Evolutionary conservation across 768 basidiomycete genomes (phyloP).

Genomic region (Lepiota brunneoincarnata): DNA sequence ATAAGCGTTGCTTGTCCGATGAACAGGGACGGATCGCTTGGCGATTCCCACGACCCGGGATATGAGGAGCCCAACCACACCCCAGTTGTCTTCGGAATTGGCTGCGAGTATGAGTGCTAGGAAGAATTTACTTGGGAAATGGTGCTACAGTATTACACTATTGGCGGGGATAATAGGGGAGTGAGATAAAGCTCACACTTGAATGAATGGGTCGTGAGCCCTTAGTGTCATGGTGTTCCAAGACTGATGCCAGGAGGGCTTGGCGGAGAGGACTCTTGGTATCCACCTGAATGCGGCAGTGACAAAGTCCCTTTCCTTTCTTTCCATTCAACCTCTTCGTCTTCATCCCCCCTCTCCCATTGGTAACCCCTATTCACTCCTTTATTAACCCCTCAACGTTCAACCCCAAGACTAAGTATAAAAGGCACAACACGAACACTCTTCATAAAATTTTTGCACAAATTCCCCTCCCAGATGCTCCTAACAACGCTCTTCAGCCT

Average conservation of each 20-base stretch:
- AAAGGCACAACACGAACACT: background rate
- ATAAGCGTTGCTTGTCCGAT: too few species aligned
- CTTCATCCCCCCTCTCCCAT: background rate
- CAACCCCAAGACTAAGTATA: background rate
- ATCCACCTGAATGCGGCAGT: background rate
- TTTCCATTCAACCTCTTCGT: background rate
- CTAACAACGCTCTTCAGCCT: background rate
- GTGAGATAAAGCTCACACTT: too few species aligned
- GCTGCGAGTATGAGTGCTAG: too few species aligned
- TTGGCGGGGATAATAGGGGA: too few species aligned
- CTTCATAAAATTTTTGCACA: background rate
- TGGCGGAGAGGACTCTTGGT: background rate
- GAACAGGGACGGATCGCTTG: too few species aligned
- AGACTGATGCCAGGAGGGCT: background rate
- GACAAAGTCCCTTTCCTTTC: background rate
- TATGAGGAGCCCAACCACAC: too few species aligned
- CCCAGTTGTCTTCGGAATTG: too few species aligned
- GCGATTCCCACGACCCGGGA: too few species aligned
- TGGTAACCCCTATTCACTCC: background rate
- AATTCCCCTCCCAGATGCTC: background rate
- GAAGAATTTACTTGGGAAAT: too few species aligned
- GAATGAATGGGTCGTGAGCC: too few species aligned
- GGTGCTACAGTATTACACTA: too few species aligned
- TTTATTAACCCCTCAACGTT: background rate
- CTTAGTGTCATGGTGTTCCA: too few species aligned